phyloP scores from a whole-genome alignment of 2,329 filamentous ascomycete species.

The Clarireedia monteithiana region DNA sequence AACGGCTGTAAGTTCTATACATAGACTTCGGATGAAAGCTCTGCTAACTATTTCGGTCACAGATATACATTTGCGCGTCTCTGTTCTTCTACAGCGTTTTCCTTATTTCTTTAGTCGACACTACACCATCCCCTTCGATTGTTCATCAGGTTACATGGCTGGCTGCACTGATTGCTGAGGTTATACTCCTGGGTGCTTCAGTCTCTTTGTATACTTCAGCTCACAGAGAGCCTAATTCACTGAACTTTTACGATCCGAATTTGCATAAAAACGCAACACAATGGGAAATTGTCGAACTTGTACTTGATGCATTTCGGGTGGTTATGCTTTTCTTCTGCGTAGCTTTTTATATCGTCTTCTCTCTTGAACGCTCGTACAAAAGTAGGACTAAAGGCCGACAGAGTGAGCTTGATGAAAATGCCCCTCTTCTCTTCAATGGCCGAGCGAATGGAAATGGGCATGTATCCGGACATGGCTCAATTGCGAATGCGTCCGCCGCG shows the following conservation, averaged over 20 bases:
- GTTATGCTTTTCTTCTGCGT: constrained; percentile 48
- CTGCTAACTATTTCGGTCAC: constrained; percentile 13
- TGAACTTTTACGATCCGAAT: constrained; percentile 34
- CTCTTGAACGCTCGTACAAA: constrained; percentile 27
- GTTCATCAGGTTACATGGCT: constrained; percentile 77
- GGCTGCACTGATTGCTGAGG: constrained; percentile 63
- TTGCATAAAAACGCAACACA: constrained; percentile 30
- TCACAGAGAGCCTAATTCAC: constrained; percentile 49
- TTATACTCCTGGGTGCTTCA: constrained; percentile 62
- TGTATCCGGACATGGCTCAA: constrained; percentile 34
- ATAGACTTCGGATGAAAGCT: background rate
- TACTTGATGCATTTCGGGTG: constrained; percentile 60
- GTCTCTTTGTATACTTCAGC: constrained; percentile 57
- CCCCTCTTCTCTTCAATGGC: constrained; percentile 50
- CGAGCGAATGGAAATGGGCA: constrained; percentile 26
- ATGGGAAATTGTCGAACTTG: constrained; percentile 60
- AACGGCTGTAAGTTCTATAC: constrained; percentile 54
- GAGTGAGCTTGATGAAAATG: constrained; percentile 42
- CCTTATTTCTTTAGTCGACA: constrained; percentile 79
- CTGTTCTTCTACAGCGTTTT: constrained; percentile 84
- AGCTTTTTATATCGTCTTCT: constrained; percentile 51
- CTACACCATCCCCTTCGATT: constrained; percentile 68
- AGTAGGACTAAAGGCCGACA: constrained; percentile 10
- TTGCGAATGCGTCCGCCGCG: constrained; percentile 15
- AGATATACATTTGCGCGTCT: constrained; percentile 81